Evolutionary conservation across 1,284 basidiomycete genomes (phyloP).

Genomic region (Erythrobasidium hasegawianum): DNA sequence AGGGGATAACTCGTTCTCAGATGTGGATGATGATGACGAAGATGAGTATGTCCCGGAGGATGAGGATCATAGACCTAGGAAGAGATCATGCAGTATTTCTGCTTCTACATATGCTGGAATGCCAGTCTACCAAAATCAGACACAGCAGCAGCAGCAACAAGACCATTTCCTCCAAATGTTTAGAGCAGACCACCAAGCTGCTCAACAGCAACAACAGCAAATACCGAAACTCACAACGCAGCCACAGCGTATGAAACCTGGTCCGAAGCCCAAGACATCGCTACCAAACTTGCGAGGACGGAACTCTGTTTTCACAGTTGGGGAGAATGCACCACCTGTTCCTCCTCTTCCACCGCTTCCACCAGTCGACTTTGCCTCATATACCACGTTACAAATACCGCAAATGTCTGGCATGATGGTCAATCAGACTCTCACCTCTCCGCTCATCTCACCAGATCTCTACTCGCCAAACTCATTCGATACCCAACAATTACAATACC

Average conservation of each 20-base stretch:
- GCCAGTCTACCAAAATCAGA: too few relatives aligned
- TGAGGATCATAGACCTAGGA: slow-evolving; percentile 2
- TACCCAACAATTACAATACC: background rate
- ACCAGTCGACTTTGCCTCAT: background rate
- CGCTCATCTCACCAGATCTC: background rate
- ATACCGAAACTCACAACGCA: too few relatives aligned
- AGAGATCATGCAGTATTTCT: background rate
- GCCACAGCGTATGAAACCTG: slow-evolving; percentile 21
- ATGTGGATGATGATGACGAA: slow-evolving; percentile 14
- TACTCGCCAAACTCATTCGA: background rate
- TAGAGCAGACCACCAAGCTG: too few relatives aligned
- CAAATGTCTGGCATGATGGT: background rate
- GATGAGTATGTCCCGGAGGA: slow-evolving; percentile 7
- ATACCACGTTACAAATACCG: background rate
- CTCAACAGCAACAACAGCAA: too few relatives aligned
- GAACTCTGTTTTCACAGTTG: slow-evolving; percentile 25
- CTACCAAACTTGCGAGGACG: slow-evolving; percentile 29
- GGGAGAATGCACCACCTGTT: slow-evolving; percentile 27
- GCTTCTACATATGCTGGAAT: background rate
- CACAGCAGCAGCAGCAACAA: too few relatives aligned
- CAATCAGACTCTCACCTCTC: background rate
- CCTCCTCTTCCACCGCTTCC: slow-evolving; percentile 25
- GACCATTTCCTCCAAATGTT: too few relatives aligned
- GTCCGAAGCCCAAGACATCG: slow-evolving; percentile 29
- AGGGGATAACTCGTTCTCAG: too few relatives aligned